These are phyloP conservation scores for Nakazawaea wickerhamii DNA, from an alignment of 805 yeast genomes.

Conservation along the genomic window DNA sequence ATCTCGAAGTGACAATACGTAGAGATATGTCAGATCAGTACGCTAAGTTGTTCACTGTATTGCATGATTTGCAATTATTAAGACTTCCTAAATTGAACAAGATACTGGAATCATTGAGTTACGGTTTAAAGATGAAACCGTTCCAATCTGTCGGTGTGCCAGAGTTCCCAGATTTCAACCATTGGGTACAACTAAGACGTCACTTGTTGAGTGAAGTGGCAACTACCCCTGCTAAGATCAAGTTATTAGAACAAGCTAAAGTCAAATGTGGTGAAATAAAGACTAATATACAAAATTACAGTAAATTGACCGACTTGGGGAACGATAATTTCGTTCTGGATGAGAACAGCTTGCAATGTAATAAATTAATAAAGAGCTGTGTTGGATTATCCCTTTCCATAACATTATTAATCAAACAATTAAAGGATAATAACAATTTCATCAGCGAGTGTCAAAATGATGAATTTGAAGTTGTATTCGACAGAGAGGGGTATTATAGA, in stretches of 20 bases:
- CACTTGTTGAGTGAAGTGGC: background rate
- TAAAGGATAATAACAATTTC: constrained; percentile 13
- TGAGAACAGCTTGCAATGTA: constrained; percentile 1
- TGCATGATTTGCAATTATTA: constrained; percentile 15
- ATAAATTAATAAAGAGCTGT: constrained; percentile 23
- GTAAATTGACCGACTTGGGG: constrained; percentile 24
- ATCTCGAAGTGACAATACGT: constrained; percentile 20
- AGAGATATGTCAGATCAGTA: constrained; percentile 21
- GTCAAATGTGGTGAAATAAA: constrained; percentile 15
- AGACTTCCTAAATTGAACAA: constrained; percentile 24
- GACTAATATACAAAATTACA: constrained; percentile 11
- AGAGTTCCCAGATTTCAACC: constrained; percentile 45
- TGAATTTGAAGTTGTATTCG: constrained; percentile 20
- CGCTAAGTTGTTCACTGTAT: constrained; percentile 9
- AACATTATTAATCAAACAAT: constrained; percentile 15
- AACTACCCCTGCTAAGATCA: constrained; percentile 14
- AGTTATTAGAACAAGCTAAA: constrained; percentile 15
- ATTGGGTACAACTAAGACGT: constrained; percentile 19
- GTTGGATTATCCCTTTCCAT: constrained; percentile 23
- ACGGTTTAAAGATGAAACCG: constrained; percentile 66
- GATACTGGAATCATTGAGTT: constrained; percentile 31
- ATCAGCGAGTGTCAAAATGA: constrained; percentile 11
- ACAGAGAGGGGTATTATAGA: constrained; percentile 33
- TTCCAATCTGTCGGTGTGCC: constrained; percentile 81
- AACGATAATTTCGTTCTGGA: constrained; percentile 25